Evolutionary conservation across 495 filamentous ascomycete species (phyloP).

Genomic region (Aspergillus leporis): DNA sequence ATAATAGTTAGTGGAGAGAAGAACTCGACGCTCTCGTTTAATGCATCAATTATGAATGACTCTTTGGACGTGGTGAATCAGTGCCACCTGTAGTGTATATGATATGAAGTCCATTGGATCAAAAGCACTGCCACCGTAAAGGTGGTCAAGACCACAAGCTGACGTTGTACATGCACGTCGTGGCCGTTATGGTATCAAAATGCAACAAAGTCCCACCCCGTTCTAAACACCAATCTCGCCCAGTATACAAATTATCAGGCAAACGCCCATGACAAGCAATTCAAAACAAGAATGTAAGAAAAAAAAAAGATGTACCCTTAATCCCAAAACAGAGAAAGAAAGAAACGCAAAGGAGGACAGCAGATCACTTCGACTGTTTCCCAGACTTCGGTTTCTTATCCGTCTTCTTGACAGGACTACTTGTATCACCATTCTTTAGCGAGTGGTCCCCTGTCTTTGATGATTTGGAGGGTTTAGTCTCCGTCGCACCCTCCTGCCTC

Average conservation of each 20-base stretch:
- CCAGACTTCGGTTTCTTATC: slow-evolving; percentile 30
- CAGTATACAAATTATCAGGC: background rate
- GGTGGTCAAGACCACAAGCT: background rate
- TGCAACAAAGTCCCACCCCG: background rate
- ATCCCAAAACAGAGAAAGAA: background rate
- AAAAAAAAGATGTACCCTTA: background rate
- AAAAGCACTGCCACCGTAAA: background rate
- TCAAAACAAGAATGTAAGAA: slow-evolving; percentile 2
- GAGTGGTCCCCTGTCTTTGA: slow-evolving; percentile 12
- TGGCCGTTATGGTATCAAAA: slow-evolving; percentile 1
- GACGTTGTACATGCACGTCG: background rate
- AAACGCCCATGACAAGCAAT: background rate
- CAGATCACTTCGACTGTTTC: slow-evolving; percentile 27
- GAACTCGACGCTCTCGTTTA: slow-evolving; percentile 2
- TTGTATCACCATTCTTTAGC: slow-evolving; percentile 24
- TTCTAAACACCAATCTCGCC: slow-evolving; percentile 4
- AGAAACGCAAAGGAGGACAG: background rate
- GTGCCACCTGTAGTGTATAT: background rate
- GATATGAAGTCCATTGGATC: background rate
- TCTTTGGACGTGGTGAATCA: background rate
- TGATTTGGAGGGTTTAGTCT: slow-evolving; percentile 9
- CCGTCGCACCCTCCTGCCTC: slow-evolving; percentile 5
- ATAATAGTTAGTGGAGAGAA: slow-evolving; percentile 11
- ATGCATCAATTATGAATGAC: background rate
- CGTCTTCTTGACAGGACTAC: slow-evolving; percentile 28